Evolutionary conservation across 83 land plant genomes (phyloP).

Genomic region (Picea abies): DNA sequence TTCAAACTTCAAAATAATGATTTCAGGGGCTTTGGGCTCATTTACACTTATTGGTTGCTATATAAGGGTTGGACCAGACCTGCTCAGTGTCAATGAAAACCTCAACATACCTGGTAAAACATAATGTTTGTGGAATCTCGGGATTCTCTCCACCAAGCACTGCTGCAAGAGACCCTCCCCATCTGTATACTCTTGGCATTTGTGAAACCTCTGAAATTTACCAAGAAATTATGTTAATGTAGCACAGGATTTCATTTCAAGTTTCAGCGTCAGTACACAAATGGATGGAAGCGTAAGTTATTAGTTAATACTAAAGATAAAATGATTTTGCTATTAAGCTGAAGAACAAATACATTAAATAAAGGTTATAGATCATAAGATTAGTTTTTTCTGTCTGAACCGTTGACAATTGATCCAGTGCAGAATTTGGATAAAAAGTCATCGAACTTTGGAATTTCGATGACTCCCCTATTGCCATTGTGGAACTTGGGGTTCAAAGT

Average conservation of each 20-base stretch:
- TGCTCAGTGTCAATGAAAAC: not conserved
- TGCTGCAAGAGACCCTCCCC: constrained; percentile 62
- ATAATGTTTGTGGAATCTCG: constrained; percentile 66
- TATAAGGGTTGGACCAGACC: not conserved
- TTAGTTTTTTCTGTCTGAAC: not conserved
- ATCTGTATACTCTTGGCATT: constrained; percentile 60
- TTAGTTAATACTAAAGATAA: not conserved
- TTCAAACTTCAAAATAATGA: not conserved
- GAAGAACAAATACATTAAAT: not conserved
- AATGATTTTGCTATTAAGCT: not conserved
- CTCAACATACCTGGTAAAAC: constrained; percentile 51
- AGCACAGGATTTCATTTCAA: not conserved
- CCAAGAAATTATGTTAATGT: not conserved
- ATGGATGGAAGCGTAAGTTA: not conserved
- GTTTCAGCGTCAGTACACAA: not conserved
- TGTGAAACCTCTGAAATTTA: constrained; percentile 44
- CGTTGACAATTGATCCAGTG: not conserved
- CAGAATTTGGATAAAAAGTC: not conserved
- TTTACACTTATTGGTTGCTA: not conserved
- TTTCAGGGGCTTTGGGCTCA: not conserved
- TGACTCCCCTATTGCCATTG: not conserved
- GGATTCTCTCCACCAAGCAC: constrained; percentile 43
- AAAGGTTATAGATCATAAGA: not conserved
- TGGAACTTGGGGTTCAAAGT: not conserved
- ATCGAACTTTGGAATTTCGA: not conserved